phyloP scores from a whole-genome alignment of 2,329 filamentous ascomycete species.

The Epichloe gansuensis region DNA sequence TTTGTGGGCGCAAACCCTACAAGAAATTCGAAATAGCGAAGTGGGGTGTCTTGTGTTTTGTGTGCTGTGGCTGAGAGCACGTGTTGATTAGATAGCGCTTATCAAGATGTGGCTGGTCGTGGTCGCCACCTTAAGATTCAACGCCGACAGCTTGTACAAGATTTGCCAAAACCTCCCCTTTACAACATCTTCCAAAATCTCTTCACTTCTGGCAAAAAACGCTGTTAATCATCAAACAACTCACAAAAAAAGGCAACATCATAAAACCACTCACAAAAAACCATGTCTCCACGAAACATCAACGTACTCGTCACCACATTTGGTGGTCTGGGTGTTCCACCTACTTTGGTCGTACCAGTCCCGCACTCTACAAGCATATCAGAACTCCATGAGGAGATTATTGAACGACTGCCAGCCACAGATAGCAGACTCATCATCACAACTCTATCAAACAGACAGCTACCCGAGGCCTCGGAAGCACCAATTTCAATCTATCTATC shows the following conservation, averaged over 20 bases:
- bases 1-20: constrained; percentile 34
- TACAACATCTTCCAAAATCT: not conserved
- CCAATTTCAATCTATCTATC: constrained; percentile 52
- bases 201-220: not conserved
- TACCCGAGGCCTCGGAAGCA: constrained; percentile 39
- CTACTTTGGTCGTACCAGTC: constrained; percentile 70
- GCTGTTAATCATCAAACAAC: not conserved
- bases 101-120: not conserved
- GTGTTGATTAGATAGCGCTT: constrained; percentile 16
- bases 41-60: constrained; percentile 18
- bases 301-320: constrained; percentile 83
- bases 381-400: constrained; percentile 51
- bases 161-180: not conserved
- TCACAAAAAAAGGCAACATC: not conserved
- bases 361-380: constrained; percentile 49
- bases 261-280: not conserved
- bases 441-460: constrained; percentile 63
- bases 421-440: constrained; percentile 61
- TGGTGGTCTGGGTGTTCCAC: constrained; percentile 65
- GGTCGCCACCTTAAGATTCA: not conserved
- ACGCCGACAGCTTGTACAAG: not conserved
- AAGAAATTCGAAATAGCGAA: constrained; percentile 21
- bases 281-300: constrained; percentile 47
- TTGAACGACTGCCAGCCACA: constrained; percentile 45
- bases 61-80: constrained; percentile 19